Base-by-base conservation (phyloP, 2,329 filamentous ascomycete genomes). In the Beauveria asiatica region DNA sequence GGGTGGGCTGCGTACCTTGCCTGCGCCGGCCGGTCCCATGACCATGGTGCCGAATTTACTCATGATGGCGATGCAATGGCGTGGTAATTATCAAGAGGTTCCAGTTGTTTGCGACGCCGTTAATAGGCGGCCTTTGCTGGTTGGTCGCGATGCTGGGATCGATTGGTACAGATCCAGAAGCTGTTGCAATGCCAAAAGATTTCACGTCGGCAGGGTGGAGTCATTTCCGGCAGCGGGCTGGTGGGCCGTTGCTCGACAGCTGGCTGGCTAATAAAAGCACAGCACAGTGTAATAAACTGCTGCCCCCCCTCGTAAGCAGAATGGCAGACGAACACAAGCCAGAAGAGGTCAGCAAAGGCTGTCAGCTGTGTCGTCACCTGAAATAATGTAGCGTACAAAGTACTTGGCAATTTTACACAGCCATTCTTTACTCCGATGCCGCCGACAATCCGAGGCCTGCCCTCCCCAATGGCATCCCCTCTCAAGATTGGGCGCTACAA, bases 31-130 rank as follows among this genome's bases (percentile, higher is more conserved):
- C 62, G 93, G 94, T 73, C 94, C 94, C 88, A 97, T 96, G 63
- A 97, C 87, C 75, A 97, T 87, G 65, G 90, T 87, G 57, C 94
- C 94, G 72, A 92, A 97, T 75, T 97, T 96, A 75, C 89, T 93
- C 91, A 95, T 96, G 65, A 62, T 78, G 70, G 61, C 60, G 61
- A 57, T 16, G n/a, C 3, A 30, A 11, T 27, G 10, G 5, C 1
- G 37, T n/a, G 6, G 17, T 10, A 2, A 13, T 23, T n/a, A 25
- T 10, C n/a, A 42, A 13, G 25, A 23, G 8, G 11, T 10, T 17
- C 4, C 13, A 11, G 19, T 41, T 57, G 21, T 30, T 30, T 39
- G 8, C 21, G 16, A 33, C 33, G 27, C 7, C 41, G 33, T 13
- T n/a, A 45, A 19, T 27, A 5, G 6, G 46, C 42, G 6, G 44